Evolutionary conservation across 164 flowering plant species (phyloP).

Genomic region (Magnolia changhungtana): DNA sequence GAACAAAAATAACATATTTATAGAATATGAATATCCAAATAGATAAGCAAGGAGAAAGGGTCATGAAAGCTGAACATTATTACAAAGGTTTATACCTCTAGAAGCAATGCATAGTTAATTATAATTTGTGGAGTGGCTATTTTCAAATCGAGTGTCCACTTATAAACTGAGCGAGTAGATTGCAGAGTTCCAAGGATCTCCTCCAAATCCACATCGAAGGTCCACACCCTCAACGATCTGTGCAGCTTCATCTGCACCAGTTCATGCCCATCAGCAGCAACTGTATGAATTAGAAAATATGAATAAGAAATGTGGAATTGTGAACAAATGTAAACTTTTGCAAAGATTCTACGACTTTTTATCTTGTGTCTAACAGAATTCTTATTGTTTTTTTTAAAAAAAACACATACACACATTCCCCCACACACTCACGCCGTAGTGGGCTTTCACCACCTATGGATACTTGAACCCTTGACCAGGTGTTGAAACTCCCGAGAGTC

Average conservation of each 20-base stretch:
- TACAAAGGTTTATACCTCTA: constrained; percentile 53
- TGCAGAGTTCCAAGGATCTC: constrained; percentile 82
- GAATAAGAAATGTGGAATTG: too few species aligned
- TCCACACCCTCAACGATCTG: constrained; percentile 79
- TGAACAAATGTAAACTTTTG: too few species aligned
- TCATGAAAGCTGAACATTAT: too few species aligned
- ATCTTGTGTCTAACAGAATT: too few species aligned
- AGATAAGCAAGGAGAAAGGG: too few species aligned
- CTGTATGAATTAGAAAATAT: constrained; percentile 29
- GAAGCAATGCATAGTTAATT: constrained; percentile 79
- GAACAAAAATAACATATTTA: constrained; percentile 19
- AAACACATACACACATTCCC: too few species aligned
- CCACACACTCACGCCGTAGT: too few species aligned
- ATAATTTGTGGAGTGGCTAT: constrained; percentile 93
- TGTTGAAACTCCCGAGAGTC: too few species aligned
- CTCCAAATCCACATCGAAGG: constrained; percentile 86
- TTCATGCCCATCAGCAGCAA: constrained; percentile 91
- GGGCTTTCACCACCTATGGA: too few species aligned
- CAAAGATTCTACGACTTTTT: too few species aligned
- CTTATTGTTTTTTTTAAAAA: too few species aligned
- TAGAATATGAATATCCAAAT: neutral
- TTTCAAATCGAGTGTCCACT: constrained; percentile 76
- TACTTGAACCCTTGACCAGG: too few species aligned
- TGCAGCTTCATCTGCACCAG: constrained; percentile 95
- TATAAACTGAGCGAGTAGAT: constrained; percentile 84